phyloP scores from a whole-genome alignment of 768 basidiomycete genomes.

The Amylocystis lapponica region DNA sequence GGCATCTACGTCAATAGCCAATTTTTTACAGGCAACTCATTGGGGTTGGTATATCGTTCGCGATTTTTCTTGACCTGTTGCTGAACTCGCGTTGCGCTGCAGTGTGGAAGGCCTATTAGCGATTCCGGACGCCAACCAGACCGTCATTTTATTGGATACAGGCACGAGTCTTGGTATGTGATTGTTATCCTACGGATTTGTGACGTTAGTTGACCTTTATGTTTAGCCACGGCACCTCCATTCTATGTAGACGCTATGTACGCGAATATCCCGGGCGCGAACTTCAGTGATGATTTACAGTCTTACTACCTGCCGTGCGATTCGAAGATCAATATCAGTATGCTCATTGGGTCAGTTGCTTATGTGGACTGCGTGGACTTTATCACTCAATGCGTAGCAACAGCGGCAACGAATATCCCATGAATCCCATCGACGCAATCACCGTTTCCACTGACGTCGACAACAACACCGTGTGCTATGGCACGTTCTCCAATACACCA shows the following conservation, averaged over 20 bases:
- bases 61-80: no score
- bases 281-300: neutral
- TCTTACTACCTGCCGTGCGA: constrained; percentile 6
- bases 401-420: constrained; percentile 3
- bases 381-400: no score
- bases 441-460: neutral
- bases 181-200: neutral
- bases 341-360: constrained; percentile 4
- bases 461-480: neutral
- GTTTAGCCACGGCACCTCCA: constrained; percentile 1
- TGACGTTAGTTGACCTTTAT: neutral
- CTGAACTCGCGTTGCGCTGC: no score
- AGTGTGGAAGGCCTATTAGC: neutral
- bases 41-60: neutral
- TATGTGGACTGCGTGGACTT: no score
- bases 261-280: constrained; percentile 4
- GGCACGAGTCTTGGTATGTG: neutral
- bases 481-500: neutral
- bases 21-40: neutral
- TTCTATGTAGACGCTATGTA: constrained; percentile 8
- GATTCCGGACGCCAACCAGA: neutral
- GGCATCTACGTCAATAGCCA: constrained; percentile 3
- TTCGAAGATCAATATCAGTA: constrained; percentile 7
- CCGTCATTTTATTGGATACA: neutral
- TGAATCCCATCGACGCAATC: constrained; percentile 3